phyloP scores from a whole-genome alignment of 495 filamentous ascomycete genomes.

The Chaetomium fimeti region DNA sequence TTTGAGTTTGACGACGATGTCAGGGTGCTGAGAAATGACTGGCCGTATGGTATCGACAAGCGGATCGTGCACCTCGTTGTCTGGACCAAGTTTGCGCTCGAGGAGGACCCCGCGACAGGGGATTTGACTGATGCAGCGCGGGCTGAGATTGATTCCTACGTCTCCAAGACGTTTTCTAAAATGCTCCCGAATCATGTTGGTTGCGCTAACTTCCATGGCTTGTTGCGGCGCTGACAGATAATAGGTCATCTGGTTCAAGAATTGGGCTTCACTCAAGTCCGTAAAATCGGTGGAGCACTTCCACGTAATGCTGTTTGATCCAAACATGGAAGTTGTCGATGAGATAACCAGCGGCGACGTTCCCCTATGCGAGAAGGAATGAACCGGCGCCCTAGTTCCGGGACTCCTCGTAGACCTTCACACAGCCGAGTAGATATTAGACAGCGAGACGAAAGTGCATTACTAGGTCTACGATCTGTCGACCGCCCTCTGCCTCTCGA shows the following conservation, averaged over 20 bases:
- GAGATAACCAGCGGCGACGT: conserved; percentile 75
- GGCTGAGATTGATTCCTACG: conserved; percentile 64
- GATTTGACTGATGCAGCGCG: conserved; percentile 64
- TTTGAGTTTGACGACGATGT: conserved; percentile 57
- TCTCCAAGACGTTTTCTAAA: conserved; percentile 59
- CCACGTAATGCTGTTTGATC: conserved; percentile 82
- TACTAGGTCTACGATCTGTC: not conserved
- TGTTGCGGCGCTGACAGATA: conserved; percentile 1
- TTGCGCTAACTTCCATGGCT: conserved; percentile 4
- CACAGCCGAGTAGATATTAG: not conserved
- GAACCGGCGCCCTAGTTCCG: not conserved
- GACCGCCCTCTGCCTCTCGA: not conserved
- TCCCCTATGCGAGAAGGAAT: conserved; percentile 47
- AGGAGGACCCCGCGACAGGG: conserved; percentile 62
- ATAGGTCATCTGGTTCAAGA: conserved; percentile 86
- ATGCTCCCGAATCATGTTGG: conserved; percentile 46
- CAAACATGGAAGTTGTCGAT: conserved; percentile 64
- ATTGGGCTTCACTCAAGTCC: conserved; percentile 77
- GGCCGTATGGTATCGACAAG: conserved; percentile 79
- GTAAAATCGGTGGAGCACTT: conserved; percentile 91
- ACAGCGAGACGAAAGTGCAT: not conserved
- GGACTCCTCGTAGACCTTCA: not conserved
- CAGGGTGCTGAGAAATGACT: conserved; percentile 81
- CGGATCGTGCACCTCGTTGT: conserved; percentile 79
- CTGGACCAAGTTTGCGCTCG: conserved; percentile 79